These are phyloP conservation scores for Hanseniaspora uvarum DNA, from an alignment of 1,139 yeast species.

Conservation along the genomic window DNA sequence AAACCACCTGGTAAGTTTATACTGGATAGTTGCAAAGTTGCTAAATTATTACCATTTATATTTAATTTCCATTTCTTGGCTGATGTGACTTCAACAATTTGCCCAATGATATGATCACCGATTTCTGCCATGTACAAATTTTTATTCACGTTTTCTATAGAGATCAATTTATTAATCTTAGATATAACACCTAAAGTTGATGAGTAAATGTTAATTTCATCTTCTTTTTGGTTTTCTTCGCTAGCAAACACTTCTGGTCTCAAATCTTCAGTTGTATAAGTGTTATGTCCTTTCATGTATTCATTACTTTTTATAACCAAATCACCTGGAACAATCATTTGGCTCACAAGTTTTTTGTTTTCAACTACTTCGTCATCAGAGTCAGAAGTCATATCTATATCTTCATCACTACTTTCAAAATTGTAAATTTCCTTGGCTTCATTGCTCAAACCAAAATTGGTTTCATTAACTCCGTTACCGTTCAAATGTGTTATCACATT, in stretches of 20 bases:
- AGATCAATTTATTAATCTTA: conserved; percentile 72
- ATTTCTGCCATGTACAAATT: conserved; percentile 80
- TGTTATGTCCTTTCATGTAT: conserved; percentile 99
- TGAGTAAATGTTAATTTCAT: conserved; percentile 52
- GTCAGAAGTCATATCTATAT: conserved; percentile 23
- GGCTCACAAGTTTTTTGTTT: conserved; percentile 5
- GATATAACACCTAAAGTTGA: conserved; percentile 88
- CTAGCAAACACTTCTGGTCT: not conserved
- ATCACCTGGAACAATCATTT: conserved; percentile 90
- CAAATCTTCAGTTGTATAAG: conserved; percentile 46
- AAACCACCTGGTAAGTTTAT: conserved; percentile 97
- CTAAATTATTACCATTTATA: conserved; percentile 88
- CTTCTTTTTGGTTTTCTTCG: not conserved
- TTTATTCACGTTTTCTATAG: conserved; percentile 79
- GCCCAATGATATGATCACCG: conserved; percentile 90
- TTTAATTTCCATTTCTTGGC: conserved; percentile 94
- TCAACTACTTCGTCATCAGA: conserved; percentile 26
- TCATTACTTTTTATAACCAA: conserved; percentile 86
- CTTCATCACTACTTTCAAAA: conserved; percentile 21
- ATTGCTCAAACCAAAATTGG: not conserved
- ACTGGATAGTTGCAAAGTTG: conserved; percentile 83
- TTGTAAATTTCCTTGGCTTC: conserved; percentile 10
- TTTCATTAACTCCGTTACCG: not conserved
- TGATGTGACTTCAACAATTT: conserved; percentile 80
- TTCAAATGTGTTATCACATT: conserved; percentile 7